Percentiles rank a stretch among this genome's conserved stretches.
Conservation (phyloP, 2,329 filamentous ascomycete genomes). For the Cyphellophora europaea region DNA sequence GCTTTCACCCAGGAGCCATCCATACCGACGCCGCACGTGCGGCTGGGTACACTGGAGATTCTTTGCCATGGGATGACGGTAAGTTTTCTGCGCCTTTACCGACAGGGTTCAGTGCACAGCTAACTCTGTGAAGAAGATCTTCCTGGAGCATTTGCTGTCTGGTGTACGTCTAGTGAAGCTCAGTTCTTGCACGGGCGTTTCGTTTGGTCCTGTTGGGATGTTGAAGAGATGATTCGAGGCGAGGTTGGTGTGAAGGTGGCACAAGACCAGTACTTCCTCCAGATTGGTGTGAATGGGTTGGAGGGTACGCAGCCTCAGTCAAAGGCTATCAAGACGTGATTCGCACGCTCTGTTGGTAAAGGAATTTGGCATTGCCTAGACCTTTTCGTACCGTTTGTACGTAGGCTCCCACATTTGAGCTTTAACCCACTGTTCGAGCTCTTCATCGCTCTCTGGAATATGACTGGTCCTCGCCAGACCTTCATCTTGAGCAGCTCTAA, state of each 20-base stretch:
- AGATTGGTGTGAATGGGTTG: background rate
- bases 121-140: background rate
- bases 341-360: no score
- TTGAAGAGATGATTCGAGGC: constrained; percentile 6
- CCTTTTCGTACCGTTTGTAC: no score
- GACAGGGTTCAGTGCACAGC: constrained; percentile 1
- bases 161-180: constrained; percentile 5
- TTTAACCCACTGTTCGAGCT: no score
- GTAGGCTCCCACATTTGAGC: no score
- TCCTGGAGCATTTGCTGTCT: constrained; percentile 7
- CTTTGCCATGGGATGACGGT: constrained; percentile 1
- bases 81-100: background rate
- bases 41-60: background rate
- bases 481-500: no score
- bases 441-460: no score
- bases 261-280: constrained; percentile 1
- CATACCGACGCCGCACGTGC: background rate
- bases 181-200: constrained; percentile 11
- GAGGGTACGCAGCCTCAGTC: no score
- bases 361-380: no score
- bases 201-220: constrained; percentile 9
- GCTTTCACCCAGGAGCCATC: constrained; percentile 3
- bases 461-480: no score
- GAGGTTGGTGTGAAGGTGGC: constrained; percentile 2
- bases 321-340: no score